A percentile compares a stretch with the other conserved stretches of the same genome.
phyloP scores from a whole-genome alignment of 805 yeast species.

The Pichia heedii region DNA sequence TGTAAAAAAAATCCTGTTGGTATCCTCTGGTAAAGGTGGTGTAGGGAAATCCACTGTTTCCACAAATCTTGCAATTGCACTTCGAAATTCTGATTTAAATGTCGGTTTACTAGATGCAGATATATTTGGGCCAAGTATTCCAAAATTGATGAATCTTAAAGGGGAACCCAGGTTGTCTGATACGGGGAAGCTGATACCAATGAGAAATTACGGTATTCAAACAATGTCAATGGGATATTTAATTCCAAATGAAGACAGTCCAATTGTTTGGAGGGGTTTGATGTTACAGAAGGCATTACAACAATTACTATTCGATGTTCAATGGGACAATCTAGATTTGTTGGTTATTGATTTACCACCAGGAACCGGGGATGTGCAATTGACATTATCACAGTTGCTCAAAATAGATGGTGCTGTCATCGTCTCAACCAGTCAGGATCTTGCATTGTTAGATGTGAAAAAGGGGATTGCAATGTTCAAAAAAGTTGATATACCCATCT shows the following conservation, averaged over 20 bases:
- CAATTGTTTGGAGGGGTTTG: constrained; percentile 79
- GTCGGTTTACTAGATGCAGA: constrained; percentile 75
- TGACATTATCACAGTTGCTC: constrained; percentile 74
- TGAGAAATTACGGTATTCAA: constrained; percentile 64
- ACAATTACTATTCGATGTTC: constrained; percentile 74
- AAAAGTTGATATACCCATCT: constrained; percentile 58
- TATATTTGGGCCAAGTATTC: constrained; percentile 78
- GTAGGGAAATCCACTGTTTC: constrained; percentile 75
- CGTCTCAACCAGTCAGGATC: constrained; percentile 81
- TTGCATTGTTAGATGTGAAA: constrained; percentile 71
- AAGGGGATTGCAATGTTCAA: constrained; percentile 75
- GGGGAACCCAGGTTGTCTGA: constrained; percentile 59
- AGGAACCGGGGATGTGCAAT: constrained; percentile 83
- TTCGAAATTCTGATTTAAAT: constrained; percentile 42
- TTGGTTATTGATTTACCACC: constrained; percentile 83
- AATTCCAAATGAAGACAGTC: constrained; percentile 52
- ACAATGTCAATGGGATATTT: constrained; percentile 89
- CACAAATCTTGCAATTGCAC: constrained; percentile 57
- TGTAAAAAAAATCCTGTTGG: constrained; percentile 55
- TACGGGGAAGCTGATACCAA: constrained; percentile 52
- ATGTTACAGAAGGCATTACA: constrained; percentile 84
- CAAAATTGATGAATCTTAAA: constrained; percentile 53
- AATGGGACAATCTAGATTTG: constrained; percentile 60
- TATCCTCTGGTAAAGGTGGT: constrained; percentile 74
- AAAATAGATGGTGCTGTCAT: constrained; percentile 71